phyloP scores from a whole-genome alignment of 306 rosid species.

The cucumber (Cucumis sativus) region DNA sequence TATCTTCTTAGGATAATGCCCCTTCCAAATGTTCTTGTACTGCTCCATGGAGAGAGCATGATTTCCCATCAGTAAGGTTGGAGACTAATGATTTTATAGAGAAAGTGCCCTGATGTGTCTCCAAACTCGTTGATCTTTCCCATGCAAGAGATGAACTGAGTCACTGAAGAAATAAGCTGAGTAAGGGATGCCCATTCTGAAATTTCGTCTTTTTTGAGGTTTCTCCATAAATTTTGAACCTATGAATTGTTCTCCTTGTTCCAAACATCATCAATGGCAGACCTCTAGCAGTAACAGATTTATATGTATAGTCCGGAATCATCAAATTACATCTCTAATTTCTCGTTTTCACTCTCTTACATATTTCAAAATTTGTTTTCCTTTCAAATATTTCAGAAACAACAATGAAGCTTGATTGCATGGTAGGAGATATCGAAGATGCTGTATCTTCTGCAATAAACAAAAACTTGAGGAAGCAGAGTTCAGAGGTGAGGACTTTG shows the following conservation, averaged over 20 bases:
- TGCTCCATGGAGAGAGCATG: not conserved
- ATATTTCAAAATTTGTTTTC: not conserved
- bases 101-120: not conserved
- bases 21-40: not conserved
- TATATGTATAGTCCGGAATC: not conserved
- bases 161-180: not conserved
- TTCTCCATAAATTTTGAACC: not conserved
- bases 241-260: not conserved
- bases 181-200: not conserved
- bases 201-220: not conserved
- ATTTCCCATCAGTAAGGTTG: not conserved
- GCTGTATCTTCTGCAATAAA: constrained; percentile 63
- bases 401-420: constrained; percentile 66
- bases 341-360: not conserved
- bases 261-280: not conserved
- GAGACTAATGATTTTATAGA: not conserved
- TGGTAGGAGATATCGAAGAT: constrained; percentile 92
- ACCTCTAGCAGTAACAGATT: not conserved
- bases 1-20: not conserved
- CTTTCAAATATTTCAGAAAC: constrained; percentile 56
- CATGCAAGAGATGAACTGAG: too few species aligned
- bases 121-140: not conserved
- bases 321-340: not conserved
- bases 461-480: constrained; percentile 54
- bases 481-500: constrained; percentile 54